These are phyloP conservation scores for Aspergillus intermedius DNA, from an alignment of 2,329 filamentous ascomycete species.

Conservation along the genomic window DNA sequence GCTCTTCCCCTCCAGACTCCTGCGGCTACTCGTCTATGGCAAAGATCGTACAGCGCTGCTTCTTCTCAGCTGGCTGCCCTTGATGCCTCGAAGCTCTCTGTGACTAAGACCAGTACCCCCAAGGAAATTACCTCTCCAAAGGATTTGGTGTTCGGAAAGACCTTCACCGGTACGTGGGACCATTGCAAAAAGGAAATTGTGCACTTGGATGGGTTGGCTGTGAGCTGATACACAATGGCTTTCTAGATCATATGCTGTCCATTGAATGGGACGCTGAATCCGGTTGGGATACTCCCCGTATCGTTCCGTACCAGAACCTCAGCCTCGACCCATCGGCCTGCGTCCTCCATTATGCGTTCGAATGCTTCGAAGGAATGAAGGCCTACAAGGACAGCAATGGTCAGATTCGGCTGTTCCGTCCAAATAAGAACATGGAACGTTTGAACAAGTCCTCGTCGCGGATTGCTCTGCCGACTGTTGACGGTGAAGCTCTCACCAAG, in stretches of 20 bases:
- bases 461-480: constrained; percentile 87
- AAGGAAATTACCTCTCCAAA: constrained; percentile 68
- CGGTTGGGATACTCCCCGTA: constrained; percentile 77
- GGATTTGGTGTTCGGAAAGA: constrained; percentile 80
- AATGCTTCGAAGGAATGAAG: constrained; percentile 99
- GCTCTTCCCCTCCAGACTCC: constrained; percentile 17
- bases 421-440: constrained; percentile 92
- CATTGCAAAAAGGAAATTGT: not conserved
- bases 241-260: constrained; percentile 87
- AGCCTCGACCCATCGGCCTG: constrained; percentile 92
- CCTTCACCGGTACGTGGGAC: constrained; percentile 67
- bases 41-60: constrained; percentile 42
- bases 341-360: constrained; percentile 97
- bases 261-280: constrained; percentile 83
- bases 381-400: constrained; percentile 85
- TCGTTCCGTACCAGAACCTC: constrained; percentile 93
- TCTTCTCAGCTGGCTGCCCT: constrained; percentile 53
- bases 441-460: constrained; percentile 86
- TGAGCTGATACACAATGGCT: constrained; percentile 13
- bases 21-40: constrained; percentile 36
- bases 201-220: not conserved
- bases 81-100: constrained; percentile 67
- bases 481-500: constrained; percentile 65
- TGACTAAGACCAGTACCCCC: constrained; percentile 69
- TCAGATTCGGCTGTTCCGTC: constrained; percentile 79